Conservation (phyloP, 2,329 filamentous ascomycete genomes). For the Immersiporthe knoxdaviesiana region DNA sequence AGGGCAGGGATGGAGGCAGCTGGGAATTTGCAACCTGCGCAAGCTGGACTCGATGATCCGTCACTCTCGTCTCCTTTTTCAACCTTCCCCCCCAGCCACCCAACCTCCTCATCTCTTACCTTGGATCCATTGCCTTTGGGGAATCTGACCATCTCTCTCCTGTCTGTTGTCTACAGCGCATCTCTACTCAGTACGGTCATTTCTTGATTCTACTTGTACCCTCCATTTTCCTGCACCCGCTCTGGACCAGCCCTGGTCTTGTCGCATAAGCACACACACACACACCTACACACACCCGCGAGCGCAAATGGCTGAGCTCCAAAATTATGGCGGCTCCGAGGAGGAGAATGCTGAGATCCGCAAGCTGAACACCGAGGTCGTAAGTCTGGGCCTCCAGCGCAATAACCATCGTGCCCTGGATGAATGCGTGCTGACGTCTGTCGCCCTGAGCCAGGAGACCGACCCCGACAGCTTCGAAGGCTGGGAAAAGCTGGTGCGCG, state of each 20-base stretch:
- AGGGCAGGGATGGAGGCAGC: conserved; percentile 5
- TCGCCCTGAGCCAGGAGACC: conserved; percentile 48
- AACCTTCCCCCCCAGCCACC: neutral
- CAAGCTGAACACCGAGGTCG: conserved; percentile 77
- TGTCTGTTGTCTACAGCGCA: neutral
- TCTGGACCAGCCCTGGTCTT: conserved; percentile 12
- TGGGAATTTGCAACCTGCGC: conserved; percentile 19
- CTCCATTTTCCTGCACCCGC: neutral
- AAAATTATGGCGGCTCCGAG: conserved; percentile 71
- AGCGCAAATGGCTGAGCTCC: conserved; percentile 68
- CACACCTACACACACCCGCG: too few relatives aligned
- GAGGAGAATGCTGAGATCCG: conserved; percentile 83
- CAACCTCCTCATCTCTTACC: neutral
- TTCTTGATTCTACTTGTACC: too few relatives aligned
- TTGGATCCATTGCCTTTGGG: neutral
- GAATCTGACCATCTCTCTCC: neutral
- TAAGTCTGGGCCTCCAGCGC: conserved; percentile 51
- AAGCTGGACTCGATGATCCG: conserved; percentile 13
- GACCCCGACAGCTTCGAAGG: conserved; percentile 91
- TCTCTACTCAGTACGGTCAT: neutral
- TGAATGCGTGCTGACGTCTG: conserved; percentile 21
- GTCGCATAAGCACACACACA: conserved; percentile 21
- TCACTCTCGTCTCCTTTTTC: conserved; percentile 1
- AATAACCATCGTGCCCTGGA: neutral
- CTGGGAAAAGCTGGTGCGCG: conserved; percentile 90